A percentile compares a stretch with the other conserved stretches of the same genome.
These are phyloP conservation scores for Termitomyces sp. DNA, from an alignment of 768 basidiomycete genomes.

Conservation along the genomic window DNA sequence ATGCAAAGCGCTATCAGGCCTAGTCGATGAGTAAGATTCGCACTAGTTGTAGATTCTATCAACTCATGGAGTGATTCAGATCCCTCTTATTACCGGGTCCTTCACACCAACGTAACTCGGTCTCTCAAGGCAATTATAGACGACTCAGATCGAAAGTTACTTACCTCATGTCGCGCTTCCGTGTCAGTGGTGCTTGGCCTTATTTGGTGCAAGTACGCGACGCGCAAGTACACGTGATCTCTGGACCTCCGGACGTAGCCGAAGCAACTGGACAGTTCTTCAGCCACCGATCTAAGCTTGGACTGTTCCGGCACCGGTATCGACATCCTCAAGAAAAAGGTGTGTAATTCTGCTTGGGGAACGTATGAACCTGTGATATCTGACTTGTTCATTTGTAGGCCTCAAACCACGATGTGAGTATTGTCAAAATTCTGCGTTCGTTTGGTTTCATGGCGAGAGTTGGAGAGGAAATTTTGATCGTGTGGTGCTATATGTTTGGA, in stretches of 20 bases:
- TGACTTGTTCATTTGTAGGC: conserved; percentile 7
- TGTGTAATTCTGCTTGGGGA: conserved; percentile 10
- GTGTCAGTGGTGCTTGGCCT: not conserved
- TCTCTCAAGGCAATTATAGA: not conserved
- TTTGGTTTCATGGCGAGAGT: conserved; percentile 1
- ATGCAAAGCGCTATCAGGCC: not conserved
- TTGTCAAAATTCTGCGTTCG: not conserved
- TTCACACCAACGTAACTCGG: not conserved
- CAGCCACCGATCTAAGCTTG: conserved; percentile 26
- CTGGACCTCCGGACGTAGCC: conserved; percentile 21
- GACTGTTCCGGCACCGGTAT: conserved; percentile 39
- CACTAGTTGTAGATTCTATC: not conserved
- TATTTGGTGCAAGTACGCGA: not conserved
- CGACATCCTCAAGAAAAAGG: conserved; percentile 52
- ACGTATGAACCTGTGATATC: conserved; percentile 2
- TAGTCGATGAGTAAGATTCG: not conserved
- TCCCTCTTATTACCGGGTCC: not conserved
- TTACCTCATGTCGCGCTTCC: not conserved
- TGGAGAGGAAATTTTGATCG: not conserved
- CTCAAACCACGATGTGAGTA: conserved; percentile 30
- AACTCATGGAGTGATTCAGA: too few relatives aligned
- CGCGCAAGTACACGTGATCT: conserved; percentile 5
- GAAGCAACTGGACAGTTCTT: conserved; percentile 32
- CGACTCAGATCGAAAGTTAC: not conserved
- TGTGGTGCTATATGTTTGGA: not conserved